Conservation (phyloP, 2,329 filamentous ascomycete genomes). For the Neocucurbitaria cava region DNA sequence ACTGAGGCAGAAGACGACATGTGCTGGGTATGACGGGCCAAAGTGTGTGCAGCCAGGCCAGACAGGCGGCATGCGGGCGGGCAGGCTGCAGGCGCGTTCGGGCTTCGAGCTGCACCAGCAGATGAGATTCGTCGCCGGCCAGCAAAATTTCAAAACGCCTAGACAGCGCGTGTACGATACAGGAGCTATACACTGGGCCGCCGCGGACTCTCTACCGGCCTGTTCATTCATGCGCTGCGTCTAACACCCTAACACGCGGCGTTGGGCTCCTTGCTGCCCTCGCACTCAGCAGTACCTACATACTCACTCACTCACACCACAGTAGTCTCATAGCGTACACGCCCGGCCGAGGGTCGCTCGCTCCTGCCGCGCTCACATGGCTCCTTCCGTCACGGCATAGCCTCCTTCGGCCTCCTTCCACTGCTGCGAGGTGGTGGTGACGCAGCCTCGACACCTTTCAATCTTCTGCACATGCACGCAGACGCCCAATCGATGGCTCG, state of each 20-base stretch:
- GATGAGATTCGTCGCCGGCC: slow-evolving; percentile 26
- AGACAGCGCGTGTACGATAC: slow-evolving; percentile 24
- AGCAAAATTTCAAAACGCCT: slow-evolving; percentile 35
- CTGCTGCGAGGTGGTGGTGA: slow-evolving; percentile 14
- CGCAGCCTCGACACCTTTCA: slow-evolving; percentile 11
- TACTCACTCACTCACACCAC: too few relatives aligned
- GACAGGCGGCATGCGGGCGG: slow-evolving; percentile 9
- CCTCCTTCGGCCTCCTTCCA: not conserved
- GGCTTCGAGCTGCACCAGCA: slow-evolving; percentile 29
- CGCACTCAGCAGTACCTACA: too few relatives aligned
- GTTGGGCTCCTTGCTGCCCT: slow-evolving; percentile 27
- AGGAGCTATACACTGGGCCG: slow-evolving; percentile 18
- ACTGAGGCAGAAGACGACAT: slow-evolving; percentile 14
- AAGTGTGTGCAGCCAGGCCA: slow-evolving; percentile 14
- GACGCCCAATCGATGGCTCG: slow-evolving; percentile 1
- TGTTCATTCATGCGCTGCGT: slow-evolving; percentile 30
- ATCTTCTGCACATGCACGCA: slow-evolving; percentile 6
- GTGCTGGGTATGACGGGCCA: slow-evolving; percentile 19
- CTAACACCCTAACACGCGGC: slow-evolving; percentile 19
- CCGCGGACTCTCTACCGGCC: not conserved
- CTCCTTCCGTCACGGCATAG: not conserved
- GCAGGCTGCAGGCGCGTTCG: slow-evolving; percentile 29
- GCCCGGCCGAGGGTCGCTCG: not conserved
- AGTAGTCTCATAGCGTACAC: too few relatives aligned
- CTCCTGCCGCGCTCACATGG: not conserved